Percentiles rank a stretch among this genome's conserved stretches.
Conservation (phyloP, 2,329 filamentous ascomycete species). For the Cercospora nicotianae region DNA sequence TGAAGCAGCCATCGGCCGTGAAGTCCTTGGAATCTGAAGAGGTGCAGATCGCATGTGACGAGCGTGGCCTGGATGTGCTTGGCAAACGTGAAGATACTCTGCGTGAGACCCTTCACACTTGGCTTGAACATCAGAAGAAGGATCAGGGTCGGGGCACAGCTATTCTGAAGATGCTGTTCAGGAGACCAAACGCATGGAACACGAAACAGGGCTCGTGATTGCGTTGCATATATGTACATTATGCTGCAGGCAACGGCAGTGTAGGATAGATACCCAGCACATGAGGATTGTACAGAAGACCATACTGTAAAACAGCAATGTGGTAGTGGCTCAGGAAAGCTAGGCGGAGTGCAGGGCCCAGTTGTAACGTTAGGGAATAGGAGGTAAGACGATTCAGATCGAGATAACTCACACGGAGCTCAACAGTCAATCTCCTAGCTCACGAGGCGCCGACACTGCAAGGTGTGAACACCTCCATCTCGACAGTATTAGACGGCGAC, state of each 20-base stretch:
- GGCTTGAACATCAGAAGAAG: constrained; percentile 43
- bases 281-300: background rate
- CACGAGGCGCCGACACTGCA: background rate
- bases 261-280: background rate
- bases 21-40: constrained; percentile 52
- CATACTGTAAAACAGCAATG: background rate
- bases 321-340: background rate
- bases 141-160: constrained; percentile 38
- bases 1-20: constrained; percentile 57
- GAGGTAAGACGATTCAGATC: background rate
- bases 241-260: constrained; percentile 2
- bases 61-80: constrained; percentile 39
- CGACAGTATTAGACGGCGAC: background rate
- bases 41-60: constrained; percentile 40
- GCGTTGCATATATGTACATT: constrained; percentile 3
- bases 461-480: background rate
- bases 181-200: constrained; percentile 26
- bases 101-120: constrained; percentile 39
- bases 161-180: constrained; percentile 39
- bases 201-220: background rate
- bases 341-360: background rate
- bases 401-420: background rate
- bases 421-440: background rate
- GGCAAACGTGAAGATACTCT: constrained; percentile 32
- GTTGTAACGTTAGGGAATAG: background rate